These are phyloP conservation scores for Pseudogymnoascus sp. DNA, from an alignment of 2,329 filamentous ascomycete species.

Conservation along the genomic window DNA sequence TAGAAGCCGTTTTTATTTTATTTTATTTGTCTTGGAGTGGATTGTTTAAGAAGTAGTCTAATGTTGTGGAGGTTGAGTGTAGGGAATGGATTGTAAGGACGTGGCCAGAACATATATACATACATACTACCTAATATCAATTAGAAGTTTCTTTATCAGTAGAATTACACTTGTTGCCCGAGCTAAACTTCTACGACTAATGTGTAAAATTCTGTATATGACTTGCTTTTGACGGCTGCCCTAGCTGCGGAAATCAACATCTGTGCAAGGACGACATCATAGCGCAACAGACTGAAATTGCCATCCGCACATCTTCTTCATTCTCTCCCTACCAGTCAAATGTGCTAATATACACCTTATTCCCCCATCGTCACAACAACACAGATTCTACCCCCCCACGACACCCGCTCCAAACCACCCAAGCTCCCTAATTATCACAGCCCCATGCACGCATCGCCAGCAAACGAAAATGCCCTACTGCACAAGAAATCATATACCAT, in stretches of 20 bases:
- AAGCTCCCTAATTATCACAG: neutral
- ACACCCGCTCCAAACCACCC: neutral
- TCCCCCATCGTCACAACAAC: neutral
- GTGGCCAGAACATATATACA: neutral
- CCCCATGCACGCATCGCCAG: neutral
- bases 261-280: too few relatives aligned
- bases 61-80: neutral
- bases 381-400: neutral
- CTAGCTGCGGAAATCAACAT: neutral
- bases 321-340: neutral
- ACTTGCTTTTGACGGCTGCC: neutral
- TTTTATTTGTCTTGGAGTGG: neutral
- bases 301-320: neutral
- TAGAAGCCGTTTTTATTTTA: neutral
- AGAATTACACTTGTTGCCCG: neutral
- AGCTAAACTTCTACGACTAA: neutral
- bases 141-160: neutral
- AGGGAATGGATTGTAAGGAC: neutral
- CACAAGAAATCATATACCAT: conserved; percentile 10
- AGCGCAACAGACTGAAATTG: neutral
- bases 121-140: neutral
- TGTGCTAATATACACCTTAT: conserved; percentile 1
- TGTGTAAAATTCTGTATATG: neutral
- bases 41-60: neutral
- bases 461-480: neutral